Percentiles rank a stretch among this genome's conserved stretches.
phyloP scores from a whole-genome alignment of 2,329 filamentous ascomycete species.

The Pestalotiopsis sp. region DNA sequence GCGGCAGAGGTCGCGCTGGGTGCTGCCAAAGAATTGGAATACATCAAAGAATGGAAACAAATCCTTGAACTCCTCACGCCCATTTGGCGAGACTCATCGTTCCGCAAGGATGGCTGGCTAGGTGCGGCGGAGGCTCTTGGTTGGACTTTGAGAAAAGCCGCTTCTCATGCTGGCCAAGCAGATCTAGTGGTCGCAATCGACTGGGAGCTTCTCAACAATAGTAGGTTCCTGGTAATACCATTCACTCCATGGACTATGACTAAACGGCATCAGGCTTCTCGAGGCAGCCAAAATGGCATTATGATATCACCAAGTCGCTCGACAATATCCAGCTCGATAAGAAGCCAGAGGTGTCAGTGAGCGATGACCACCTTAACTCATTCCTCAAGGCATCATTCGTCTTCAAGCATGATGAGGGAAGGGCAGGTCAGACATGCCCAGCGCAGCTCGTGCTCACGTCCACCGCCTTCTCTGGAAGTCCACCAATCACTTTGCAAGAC shows the following conservation, averaged over 20 bases:
- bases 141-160: conserved; percentile 62
- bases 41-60: conserved; percentile 52
- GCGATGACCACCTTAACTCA: conserved; percentile 52
- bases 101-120: conserved; percentile 61
- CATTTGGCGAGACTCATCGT: conserved; percentile 59
- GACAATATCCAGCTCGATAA: conserved; percentile 46
- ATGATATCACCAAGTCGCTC: conserved; percentile 60
- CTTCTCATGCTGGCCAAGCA: conserved; percentile 51
- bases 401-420: conserved; percentile 60
- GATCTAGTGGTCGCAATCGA: conserved; percentile 63
- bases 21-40: conserved; percentile 57
- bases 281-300: conserved; percentile 58
- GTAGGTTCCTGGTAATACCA: conserved; percentile 40
- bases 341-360: conserved; percentile 52
- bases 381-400: conserved; percentile 58
- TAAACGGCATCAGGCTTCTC: conserved; percentile 48
- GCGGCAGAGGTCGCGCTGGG: conserved; percentile 60
- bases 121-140: conserved; percentile 60
- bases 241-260: not conserved
- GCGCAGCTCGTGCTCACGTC: conserved; percentile 63
- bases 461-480: conserved; percentile 53
- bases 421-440: conserved; percentile 59
- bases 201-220: conserved; percentile 64
- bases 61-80: conserved; percentile 56
- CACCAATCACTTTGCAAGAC: conserved; percentile 52